A percentile compares a stretch with the other conserved stretches of the same genome.
phyloP scores from a whole-genome alignment of 495 filamentous ascomycete species.

The Neurospora intermedia region DNA sequence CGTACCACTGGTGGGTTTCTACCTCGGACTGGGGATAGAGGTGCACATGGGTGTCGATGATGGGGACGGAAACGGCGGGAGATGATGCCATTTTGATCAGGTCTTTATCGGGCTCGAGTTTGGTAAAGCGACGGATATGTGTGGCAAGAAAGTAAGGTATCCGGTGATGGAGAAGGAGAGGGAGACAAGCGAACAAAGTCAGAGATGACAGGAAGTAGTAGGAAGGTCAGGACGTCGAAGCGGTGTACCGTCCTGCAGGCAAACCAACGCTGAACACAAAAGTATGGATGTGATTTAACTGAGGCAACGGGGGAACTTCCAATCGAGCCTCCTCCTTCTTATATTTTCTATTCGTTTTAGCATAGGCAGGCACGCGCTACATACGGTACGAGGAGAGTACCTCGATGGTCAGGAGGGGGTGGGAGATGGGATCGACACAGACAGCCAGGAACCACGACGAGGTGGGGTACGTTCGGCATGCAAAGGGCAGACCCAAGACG shows the following conservation, averaged over 20 bases:
- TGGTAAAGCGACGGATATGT: background rate
- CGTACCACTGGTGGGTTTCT: constrained; percentile 52
- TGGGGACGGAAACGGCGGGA: constrained; percentile 20
- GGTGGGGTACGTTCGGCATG: background rate
- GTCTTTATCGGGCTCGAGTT: background rate
- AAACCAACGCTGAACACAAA: background rate
- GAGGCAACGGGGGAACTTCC: background rate
- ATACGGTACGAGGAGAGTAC: background rate
- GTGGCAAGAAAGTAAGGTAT: background rate
- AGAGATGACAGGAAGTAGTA: background rate
- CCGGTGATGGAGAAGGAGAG: background rate
- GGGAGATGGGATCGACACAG: background rate
- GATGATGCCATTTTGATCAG: background rate
- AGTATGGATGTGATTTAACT: background rate
- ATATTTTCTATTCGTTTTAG: background rate
- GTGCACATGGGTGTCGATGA: constrained; percentile 84
- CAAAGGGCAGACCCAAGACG: background rate
- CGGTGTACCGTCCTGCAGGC: background rate
- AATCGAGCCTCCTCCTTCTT: background rate
- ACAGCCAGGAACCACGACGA: background rate
- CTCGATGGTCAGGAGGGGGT: background rate
- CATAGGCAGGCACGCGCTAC: background rate
- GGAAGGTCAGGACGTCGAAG: background rate
- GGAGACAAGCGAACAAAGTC: background rate
- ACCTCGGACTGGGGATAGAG: constrained; percentile 61